Base-by-base conservation (phyloP, 1,284 basidiomycete species). In the Phellinidium pouzarii region DNA sequence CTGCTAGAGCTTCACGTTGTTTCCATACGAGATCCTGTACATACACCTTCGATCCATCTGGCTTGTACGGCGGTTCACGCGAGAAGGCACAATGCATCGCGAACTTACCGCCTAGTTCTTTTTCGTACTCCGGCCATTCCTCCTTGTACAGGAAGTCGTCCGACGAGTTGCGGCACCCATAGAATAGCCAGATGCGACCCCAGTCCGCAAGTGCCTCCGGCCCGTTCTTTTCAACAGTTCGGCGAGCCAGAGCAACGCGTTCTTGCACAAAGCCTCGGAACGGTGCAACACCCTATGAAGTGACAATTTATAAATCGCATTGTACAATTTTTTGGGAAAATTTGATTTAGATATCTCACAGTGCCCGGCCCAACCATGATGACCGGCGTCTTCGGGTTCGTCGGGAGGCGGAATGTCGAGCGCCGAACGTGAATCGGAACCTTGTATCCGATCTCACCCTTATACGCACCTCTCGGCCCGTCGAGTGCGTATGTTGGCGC, bases 291-390 rank as follows among this genome's bases (percentile, higher is more conserved):
- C 94, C 93, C 91, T 88, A 60, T 19, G 44, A 52, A 34, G 2
- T 14, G 14, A 34, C 31, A 34, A 34, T 2, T 11, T 34, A 34
- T 11, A 34, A 34, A 34, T 14, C 31, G 14, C 31, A 34, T 34
- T n/a, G n/a, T n/a, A n/a, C n/a, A n/a, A n/a, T n/a, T n/a, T n/a
- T n/a, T n/a, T n/a, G n/a, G 42, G 34, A 20, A 50, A 27, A 26
- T 7, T 8, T 48, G 36, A 48, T 7, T 6, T 3, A 22, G 3
- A 34, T 12, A 27, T 79, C 88, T 73, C 65, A 94, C 93, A 57
- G 94, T 98, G 53, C 95, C 95, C 54, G 95, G 95, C 50, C 95
- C 95, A 66, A 99, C 83, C 95, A 99, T 98, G 69, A 99, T 94
- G 54, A 99, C 87, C 2, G 95, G 95, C 56, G 92, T 94, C 78